Evolutionary conservation across 768 basidiomycete species (phyloP), one percentile per base, ranked within the genome.

Genomic region (Tulasnella calospora): DNA sequence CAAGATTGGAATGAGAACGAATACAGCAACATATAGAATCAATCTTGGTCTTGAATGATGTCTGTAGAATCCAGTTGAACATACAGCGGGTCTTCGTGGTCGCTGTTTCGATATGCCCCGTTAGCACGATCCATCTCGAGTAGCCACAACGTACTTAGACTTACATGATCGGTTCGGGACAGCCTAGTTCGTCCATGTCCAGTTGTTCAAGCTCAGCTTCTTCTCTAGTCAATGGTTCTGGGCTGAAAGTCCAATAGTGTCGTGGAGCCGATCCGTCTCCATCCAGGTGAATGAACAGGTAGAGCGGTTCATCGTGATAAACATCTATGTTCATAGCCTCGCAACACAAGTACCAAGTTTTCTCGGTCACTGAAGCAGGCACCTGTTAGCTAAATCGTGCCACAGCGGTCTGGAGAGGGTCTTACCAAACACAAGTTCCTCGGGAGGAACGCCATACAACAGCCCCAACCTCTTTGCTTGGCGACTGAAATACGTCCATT

Each of bases 341-440:
- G 61, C 61, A 67, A 33, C 61, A 67, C 61, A 67, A 67, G 61
- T 67, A 67, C 61, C 61, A 67, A 1, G 61, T 67, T 30, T 67
- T 67, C 12, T 67, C 61, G n/a, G 61, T 67, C 61, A 67, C 61
- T 67, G n/a, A 21, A 33, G 2, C 30, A 67, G 12, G 27, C 12
- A 13, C 10, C 3, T 3, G 12, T 30, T 67, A 21, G 61, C 33
- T 67, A 12, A 10, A 33, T 7, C 61, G 30, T 67, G 61, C 61
- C 27, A 33, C 27, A 67, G 33, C n/a, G 12, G 33, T 67, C 33
- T 3, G 30, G 27, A 67, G 15, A 33, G 61, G n/a, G 2, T 67
- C 61, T 67, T 33, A 67, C 61, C 61, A 33, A 67, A 67, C 7
- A 67, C 61, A 8, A 67, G 61, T 67, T 67, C 61, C 61, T 67